Conservation (phyloP, 2,329 filamentous ascomycete genomes). For the Talaromyces albobiverticillius region DNA sequence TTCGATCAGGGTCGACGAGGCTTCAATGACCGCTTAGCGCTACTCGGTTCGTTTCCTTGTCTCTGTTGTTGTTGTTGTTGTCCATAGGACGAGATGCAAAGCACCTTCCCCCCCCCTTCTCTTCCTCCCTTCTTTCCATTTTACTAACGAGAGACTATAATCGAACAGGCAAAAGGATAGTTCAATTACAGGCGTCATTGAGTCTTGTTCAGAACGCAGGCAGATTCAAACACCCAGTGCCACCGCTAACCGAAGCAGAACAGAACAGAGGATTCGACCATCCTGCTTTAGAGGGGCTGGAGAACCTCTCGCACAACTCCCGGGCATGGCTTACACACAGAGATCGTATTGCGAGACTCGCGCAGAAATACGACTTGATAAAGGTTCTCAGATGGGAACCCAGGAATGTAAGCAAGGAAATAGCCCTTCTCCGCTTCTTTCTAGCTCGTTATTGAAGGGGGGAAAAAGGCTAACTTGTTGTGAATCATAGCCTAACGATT, state of each 20-base stretch:
- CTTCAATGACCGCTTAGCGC: slow-evolving; percentile 91
- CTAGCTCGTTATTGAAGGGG: background rate
- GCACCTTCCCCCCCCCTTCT: background rate
- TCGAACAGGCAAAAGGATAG: slow-evolving; percentile 58
- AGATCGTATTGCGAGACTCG: slow-evolving; percentile 65
- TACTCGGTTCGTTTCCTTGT: slow-evolving; percentile 62
- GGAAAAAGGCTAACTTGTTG: background rate
- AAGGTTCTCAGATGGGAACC: slow-evolving; percentile 87
- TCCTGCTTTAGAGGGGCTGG: slow-evolving; percentile 67
- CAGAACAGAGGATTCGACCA: slow-evolving; percentile 67
- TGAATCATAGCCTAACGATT: slow-evolving; percentile 58
- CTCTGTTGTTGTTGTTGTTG: no score
- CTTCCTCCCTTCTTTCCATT: background rate
- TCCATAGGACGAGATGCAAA: slow-evolving; percentile 16
- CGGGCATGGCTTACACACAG: slow-evolving; percentile 63
- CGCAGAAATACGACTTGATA: slow-evolving; percentile 65
- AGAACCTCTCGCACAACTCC: slow-evolving; percentile 63
- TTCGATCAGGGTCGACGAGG: slow-evolving; percentile 93
- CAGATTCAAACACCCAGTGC: slow-evolving; percentile 26
- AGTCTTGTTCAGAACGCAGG: slow-evolving; percentile 54
- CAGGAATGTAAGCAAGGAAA: slow-evolving; percentile 57
- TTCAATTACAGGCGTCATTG: slow-evolving; percentile 64
- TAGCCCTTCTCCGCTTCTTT: slow-evolving; percentile 24
- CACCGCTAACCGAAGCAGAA: slow-evolving; percentile 43
- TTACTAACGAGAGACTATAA: background rate